These are phyloP conservation scores for Sclerotinia subarctica DNA, from an alignment of 2,329 filamentous ascomycete species.

Conservation along the genomic window DNA sequence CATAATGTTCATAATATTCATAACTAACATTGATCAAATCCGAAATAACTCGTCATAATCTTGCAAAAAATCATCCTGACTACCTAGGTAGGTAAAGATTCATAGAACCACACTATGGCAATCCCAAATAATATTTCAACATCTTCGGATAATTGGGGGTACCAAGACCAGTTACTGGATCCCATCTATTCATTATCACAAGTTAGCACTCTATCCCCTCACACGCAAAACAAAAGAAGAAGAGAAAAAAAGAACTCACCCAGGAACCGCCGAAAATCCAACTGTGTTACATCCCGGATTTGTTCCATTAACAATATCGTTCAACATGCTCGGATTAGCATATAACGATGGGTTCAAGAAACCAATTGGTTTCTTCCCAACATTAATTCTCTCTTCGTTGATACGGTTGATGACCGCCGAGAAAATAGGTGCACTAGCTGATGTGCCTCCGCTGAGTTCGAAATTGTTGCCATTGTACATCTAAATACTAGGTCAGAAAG, in stretches of 20 bases:
- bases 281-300: slow-evolving; percentile 36
- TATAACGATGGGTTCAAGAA: slow-evolving; percentile 54
- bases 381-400: slow-evolving; percentile 49
- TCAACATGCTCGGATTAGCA: slow-evolving; percentile 40
- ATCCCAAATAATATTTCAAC: slow-evolving; percentile 28
- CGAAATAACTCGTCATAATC: background rate
- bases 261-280: slow-evolving; percentile 36
- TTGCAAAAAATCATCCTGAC: background rate
- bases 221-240: background rate
- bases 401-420: slow-evolving; percentile 49
- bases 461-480: slow-evolving; percentile 24
- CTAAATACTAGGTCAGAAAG: slow-evolving; percentile 3
- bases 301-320: slow-evolving; percentile 36
- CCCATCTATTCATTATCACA: slow-evolving; percentile 32
- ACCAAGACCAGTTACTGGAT: slow-evolving; percentile 34
- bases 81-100: no score
- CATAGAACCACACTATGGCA: slow-evolving; percentile 21
- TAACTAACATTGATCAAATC: background rate
- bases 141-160: slow-evolving; percentile 36
- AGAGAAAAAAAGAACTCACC: slow-evolving; percentile 19
- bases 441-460: slow-evolving; percentile 47
- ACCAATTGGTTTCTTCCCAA: slow-evolving; percentile 47
- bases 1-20: no score
- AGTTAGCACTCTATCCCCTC: background rate
- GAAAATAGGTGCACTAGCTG: slow-evolving; percentile 48